Evolutionary conservation across 2,329 filamentous ascomycete species (phyloP), one percentile per base, ranked within the genome.

Genomic region (Thielaviopsis euricoi): DNA sequence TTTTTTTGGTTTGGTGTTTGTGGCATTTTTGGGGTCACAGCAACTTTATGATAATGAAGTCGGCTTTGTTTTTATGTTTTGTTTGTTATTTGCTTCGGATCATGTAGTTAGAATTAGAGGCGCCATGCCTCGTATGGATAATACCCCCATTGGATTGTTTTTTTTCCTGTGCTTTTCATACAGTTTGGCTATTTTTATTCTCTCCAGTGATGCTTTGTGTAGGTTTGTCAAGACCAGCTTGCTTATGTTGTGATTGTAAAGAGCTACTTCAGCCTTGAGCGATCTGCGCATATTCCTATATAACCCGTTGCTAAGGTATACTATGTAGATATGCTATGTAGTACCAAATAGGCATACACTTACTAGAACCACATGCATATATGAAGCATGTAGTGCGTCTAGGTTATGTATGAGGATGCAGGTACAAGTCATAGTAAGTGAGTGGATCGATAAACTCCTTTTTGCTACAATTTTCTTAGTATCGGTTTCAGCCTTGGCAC

Each of bases 121-220:
- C 50, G 26, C 51, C 37, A 49, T 52, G 50, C 50, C 40, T 57
- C 23, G 40, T 22, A 23, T 49, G 50, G 49, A 53, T 53, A 57
- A 53, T 48, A 57, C 40, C 50, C 51, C 26, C 21, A 26, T 55
- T 52, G 29, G 22, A 21, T 43, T 58, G 51, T 17, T 53, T 19
- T 33, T 54, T 43, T 6, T 55, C 7, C 33, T 55, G 40, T 40
- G 33, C 12, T 15, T 10, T 21, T 15, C 13, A 22, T 26, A 29
- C 25, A 33, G 15, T 29, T 26, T 25, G 10, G 15, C 19, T 37
- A 26, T 40, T 52, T 37, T 50, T 51, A 63, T 64, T 62, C 62
- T 62, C 61, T 63, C 63, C 65, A 62, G 62, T 63, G 43, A 19
- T 19, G 15, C 21, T 10, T 21, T 5, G 4, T 48, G 7, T 48